Base-by-base conservation (phyloP, 23 red algal species). In the Gracilariopsis chorda region DNA sequence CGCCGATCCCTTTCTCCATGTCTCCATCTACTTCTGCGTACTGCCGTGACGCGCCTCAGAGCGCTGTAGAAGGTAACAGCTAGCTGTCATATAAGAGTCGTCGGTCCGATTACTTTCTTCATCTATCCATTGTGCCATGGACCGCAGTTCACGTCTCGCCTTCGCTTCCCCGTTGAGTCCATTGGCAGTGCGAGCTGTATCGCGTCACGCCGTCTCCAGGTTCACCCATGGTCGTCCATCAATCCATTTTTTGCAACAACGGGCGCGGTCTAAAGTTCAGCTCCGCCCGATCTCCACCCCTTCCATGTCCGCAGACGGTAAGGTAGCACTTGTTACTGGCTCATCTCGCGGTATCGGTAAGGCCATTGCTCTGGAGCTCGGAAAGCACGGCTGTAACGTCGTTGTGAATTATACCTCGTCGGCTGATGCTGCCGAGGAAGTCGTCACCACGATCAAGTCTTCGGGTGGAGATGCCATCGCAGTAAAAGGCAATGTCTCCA, bases 311-410 rank as follows among this genome's bases (percentile, higher is more conserved):
- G 51, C 76, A 21, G 58, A 91, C 16, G 73, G 45, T 24, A 94
- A 94, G 77, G 97, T 99, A 11, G 97, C 92, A 9, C 20, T 99
- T n/a, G 93, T 99, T 27, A 99, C 97, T 21, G 97, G 97, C 39
- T 86, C 88, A 52, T 93, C 87, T 23, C 94, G 94, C 42, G 97
- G 97, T 34, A 99, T 99, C 51, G 97, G 97, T 37, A 87, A 88
- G 27, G 97, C 97, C 28, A 84, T 95, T 17, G 97, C 97, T 6
- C 35, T 93, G 24, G 90, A 69, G 39, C 91, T 99, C 0, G 97
- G 63, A 29, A 52, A 51, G 24, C 64, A 64, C 28, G 93, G 93
- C 35, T 99, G 97, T 78, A 79, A 92, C 2, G 93, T 99, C 21
- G 97, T 99, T 16, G 90, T 99, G 34, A 99, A 99, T 77, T 99